These are phyloP conservation scores for Suillus subalutaceus DNA, from an alignment of 768 basidiomycete species.

Conservation along the genomic window DNA sequence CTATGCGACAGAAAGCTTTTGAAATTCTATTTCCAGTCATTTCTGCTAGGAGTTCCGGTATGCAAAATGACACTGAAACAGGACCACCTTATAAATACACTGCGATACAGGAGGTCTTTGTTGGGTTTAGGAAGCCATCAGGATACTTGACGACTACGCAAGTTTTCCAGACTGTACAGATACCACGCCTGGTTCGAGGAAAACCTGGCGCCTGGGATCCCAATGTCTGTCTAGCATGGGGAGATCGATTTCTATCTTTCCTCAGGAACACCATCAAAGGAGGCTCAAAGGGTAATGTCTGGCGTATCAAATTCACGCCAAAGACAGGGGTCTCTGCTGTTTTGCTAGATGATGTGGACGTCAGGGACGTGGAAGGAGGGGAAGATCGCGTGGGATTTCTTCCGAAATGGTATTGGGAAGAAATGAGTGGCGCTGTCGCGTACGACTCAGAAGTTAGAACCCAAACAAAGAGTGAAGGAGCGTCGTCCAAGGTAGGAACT, in stretches of 20 bases:
- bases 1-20: slow-evolving; percentile 69
- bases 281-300: slow-evolving; percentile 47
- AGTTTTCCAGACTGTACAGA: slow-evolving; percentile 74
- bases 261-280: slow-evolving; percentile 42
- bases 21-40: slow-evolving; percentile 91
- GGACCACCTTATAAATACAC: slow-evolving; percentile 6
- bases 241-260: slow-evolving; percentile 59
- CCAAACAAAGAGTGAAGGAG: slow-evolving; percentile 13
- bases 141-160: slow-evolving; percentile 70
- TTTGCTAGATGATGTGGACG: slow-evolving; percentile 48
- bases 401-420: slow-evolving; percentile 68
- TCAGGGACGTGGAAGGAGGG: slow-evolving; percentile 60
- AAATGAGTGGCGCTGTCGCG: slow-evolving; percentile 10
- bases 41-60: slow-evolving; percentile 89
- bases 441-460: slow-evolving; percentile 12
- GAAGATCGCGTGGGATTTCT: slow-evolving; percentile 83
- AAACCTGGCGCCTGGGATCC: slow-evolving; percentile 82
- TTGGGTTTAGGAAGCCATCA: slow-evolving; percentile 84
- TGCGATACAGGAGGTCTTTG: slow-evolving; percentile 68
- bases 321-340: slow-evolving; percentile 54
- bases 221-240: slow-evolving; percentile 72
- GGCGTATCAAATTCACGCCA: slow-evolving; percentile 72
- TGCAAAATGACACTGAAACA: slow-evolving; percentile 25
- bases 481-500: slow-evolving; percentile 6
- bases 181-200: slow-evolving; percentile 77